These are phyloP conservation scores for Bretziella fagacearum DNA, from an alignment of 2,329 filamentous ascomycete species.

Conservation along the genomic window DNA sequence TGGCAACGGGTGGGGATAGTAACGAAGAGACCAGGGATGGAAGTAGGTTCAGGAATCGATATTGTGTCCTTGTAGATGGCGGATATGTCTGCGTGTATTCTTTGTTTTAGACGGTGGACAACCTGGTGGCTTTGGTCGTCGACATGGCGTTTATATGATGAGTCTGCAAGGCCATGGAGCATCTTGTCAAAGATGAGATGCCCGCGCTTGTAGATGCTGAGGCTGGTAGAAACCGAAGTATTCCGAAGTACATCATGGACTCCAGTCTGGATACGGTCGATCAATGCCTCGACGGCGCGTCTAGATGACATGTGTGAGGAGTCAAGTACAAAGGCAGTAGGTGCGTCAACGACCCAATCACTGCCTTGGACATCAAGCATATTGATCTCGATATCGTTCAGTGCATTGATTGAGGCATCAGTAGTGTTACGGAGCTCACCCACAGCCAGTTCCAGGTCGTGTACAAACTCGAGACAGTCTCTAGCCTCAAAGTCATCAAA, in stretches of 20 bases:
- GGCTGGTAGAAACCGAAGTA: constrained; percentile 29
- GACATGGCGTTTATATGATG: constrained; percentile 19
- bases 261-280: constrained; percentile 35
- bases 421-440: constrained; percentile 24
- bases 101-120: constrained; percentile 26
- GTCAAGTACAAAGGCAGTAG: constrained; percentile 29
- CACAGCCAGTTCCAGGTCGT: constrained; percentile 24
- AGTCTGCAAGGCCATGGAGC: constrained; percentile 25
- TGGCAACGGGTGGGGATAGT: constrained; percentile 6
- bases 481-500: constrained; percentile 27
- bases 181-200: constrained; percentile 36
- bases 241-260: constrained; percentile 32
- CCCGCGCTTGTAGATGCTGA: constrained; percentile 35
- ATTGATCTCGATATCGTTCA: constrained; percentile 33
- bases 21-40: constrained; percentile 19
- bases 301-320: constrained; percentile 27
- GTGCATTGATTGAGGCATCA: constrained; percentile 25
- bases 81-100: constrained; percentile 31
- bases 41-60: constrained; percentile 22
- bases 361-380: constrained; percentile 30
- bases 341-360: constrained; percentile 30
- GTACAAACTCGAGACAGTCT: constrained; percentile 30
- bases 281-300: constrained; percentile 29
- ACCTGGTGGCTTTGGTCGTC: constrained; percentile 22
- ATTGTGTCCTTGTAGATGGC: constrained; percentile 36